phyloP scores from a whole-genome alignment of 495 filamentous ascomycete genomes.

The Penicillium soppii region DNA sequence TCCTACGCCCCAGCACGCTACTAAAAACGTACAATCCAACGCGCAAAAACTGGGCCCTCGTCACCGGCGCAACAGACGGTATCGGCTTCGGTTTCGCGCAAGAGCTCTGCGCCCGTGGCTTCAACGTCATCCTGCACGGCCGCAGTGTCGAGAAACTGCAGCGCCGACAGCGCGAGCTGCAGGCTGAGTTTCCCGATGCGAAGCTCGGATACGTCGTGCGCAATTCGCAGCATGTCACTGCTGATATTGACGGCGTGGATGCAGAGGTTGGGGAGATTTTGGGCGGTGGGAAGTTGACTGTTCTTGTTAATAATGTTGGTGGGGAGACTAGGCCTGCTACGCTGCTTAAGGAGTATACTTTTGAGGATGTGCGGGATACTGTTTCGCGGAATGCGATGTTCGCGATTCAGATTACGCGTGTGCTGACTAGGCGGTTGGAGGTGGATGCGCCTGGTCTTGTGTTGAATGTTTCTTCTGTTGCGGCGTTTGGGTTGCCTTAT shows the following conservation, averaged over 20 bases:
- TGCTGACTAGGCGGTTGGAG: conserved; percentile 33
- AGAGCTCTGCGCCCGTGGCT: conserved; percentile 52
- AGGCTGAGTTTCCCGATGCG: conserved; percentile 26
- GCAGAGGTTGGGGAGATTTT: conserved; percentile 16
- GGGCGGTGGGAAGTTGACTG: conserved; percentile 23
- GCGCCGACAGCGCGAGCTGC: conserved; percentile 24
- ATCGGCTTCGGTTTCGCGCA: conserved; percentile 54
- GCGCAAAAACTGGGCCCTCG: conserved; percentile 49
- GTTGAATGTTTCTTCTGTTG: conserved; percentile 42
- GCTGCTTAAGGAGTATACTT: conserved; percentile 17
- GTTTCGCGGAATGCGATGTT: conserved; percentile 41
- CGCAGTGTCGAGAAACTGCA: conserved; percentile 49
- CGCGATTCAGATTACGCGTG: conserved; percentile 40
- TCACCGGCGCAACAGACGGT: conserved; percentile 60
- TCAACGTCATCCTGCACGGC: conserved; percentile 59
- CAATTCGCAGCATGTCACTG: conserved; percentile 28
- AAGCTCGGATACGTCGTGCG: conserved; percentile 25
- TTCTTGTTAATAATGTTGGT: conserved; percentile 54
- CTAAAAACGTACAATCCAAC: conserved; percentile 16
- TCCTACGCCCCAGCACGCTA: conserved; percentile 17
- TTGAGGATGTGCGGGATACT: conserved; percentile 21
- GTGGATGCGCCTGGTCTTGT: conserved; percentile 32
- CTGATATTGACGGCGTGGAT: conserved; percentile 19
- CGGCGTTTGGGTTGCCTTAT: conserved; percentile 34
- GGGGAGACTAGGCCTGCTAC: conserved; percentile 22